phyloP scores from a whole-genome alignment of 73 alveolate species.

The Breviolum minutum region DNA sequence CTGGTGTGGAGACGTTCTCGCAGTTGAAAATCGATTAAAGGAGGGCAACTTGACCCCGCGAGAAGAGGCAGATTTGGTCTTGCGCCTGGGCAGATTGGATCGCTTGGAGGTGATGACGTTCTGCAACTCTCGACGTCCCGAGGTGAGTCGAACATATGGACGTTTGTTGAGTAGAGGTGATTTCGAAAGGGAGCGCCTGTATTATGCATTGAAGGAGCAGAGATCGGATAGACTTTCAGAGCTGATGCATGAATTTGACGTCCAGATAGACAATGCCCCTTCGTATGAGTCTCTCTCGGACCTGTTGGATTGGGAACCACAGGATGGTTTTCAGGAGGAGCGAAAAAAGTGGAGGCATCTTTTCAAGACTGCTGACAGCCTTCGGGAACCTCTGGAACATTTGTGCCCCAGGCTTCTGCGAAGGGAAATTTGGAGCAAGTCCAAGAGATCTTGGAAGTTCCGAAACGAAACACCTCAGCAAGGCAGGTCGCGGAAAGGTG shows the following conservation, averaged over 20 bases:
- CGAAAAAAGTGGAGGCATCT: no score
- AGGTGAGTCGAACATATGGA: no score
- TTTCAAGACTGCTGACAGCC: not conserved
- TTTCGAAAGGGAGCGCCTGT: no score
- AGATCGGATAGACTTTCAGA: no score
- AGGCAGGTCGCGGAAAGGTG: constrained; percentile 4
- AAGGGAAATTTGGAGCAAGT: not conserved
- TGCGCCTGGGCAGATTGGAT: not conserved
- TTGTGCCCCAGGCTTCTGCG: constrained; percentile 14
- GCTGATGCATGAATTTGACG: no score
- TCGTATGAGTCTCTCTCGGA: no score
- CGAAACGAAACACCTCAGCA: not conserved
- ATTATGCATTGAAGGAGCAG: no score
- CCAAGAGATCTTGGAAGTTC: constrained; percentile 14
- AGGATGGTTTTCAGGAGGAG: no score
- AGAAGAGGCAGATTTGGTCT: not conserved
- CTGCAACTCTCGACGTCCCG: no score
- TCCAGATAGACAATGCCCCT: no score
- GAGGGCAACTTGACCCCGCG: not conserved
- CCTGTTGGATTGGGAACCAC: no score
- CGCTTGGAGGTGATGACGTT: not conserved
- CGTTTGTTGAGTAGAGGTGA: no score
- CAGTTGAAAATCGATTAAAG: not conserved
- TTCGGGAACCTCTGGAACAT: not conserved
- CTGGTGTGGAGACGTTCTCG: not conserved